Evolutionary conservation across 2,329 filamentous ascomycete genomes (phyloP).

Genomic region (Aspergillus proliferans): DNA sequence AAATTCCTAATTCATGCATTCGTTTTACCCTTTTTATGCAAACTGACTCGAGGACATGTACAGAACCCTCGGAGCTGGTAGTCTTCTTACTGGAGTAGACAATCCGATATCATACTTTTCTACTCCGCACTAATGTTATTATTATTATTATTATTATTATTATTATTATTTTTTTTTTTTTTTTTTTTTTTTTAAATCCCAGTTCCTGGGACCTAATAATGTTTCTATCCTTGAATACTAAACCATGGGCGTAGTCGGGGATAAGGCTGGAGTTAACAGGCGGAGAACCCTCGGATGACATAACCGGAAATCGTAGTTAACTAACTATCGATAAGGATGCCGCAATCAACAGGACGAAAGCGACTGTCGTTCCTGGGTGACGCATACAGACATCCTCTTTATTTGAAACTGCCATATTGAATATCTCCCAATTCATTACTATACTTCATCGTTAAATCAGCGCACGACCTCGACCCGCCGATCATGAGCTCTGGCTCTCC

Average conservation of each 20-base stretch:
- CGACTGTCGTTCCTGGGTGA: not conserved
- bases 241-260: slow-evolving; percentile 5
- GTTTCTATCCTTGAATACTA: too few relatives aligned
- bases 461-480: slow-evolving; percentile 6
- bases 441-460: slow-evolving; percentile 4
- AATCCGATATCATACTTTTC: too few relatives aligned
- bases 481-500: slow-evolving; percentile 26
- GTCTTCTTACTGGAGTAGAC: too few relatives aligned
- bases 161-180: too few relatives aligned
- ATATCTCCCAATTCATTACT: slow-evolving; percentile 4
- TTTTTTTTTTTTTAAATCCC: too few relatives aligned
- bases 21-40: too few relatives aligned
- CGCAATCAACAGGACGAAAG: not conserved
- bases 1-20: too few relatives aligned
- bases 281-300: slow-evolving; percentile 9
- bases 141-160: too few relatives aligned
- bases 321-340: slow-evolving; percentile 13
- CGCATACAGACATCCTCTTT: not conserved
- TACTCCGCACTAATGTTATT: too few relatives aligned
- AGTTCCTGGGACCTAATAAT: too few relatives aligned
- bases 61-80: too few relatives aligned
- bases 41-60: too few relatives aligned
- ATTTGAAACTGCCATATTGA: slow-evolving; percentile 1
- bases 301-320: slow-evolving; percentile 4
- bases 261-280: slow-evolving; percentile 15